Percentiles rank a stretch among this genome's conserved stretches.
phyloP scores from a whole-genome alignment of 345 rosid species.

The Eucalyptus decipiens region DNA sequence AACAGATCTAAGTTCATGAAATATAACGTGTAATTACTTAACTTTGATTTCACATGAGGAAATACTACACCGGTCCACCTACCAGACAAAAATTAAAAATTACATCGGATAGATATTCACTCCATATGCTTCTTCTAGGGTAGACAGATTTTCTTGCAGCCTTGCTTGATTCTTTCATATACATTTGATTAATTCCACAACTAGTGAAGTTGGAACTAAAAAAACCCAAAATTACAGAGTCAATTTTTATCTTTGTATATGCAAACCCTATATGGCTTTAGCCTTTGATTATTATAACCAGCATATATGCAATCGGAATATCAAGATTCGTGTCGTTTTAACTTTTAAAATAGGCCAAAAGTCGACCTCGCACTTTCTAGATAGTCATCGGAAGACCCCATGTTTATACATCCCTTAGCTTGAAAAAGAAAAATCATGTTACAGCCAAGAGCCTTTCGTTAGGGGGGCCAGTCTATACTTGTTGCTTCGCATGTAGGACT shows the following conservation, averaged over 20 bases:
- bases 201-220: neutral
- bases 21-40: neutral
- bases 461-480: neutral
- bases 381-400: neutral
- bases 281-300: too few species aligned
- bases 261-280: neutral
- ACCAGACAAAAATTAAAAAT: too few species aligned
- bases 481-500: neutral
- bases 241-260: neutral
- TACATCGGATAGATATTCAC: neutral
- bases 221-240: neutral
- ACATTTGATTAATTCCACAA: neutral
- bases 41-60: too few species aligned
- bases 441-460: neutral
- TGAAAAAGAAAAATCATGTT: neutral
- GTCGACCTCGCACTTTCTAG: neutral
- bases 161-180: neutral
- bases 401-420: fast-evolving
- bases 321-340: neutral
- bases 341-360: neutral
- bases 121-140: neutral
- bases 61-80: too few species aligned
- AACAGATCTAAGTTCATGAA: too few species aligned
- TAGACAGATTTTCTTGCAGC: neutral
- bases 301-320: too few species aligned